Conservation (phyloP, 495 filamentous ascomycete genomes). For the Annulohypoxylon bovei region DNA sequence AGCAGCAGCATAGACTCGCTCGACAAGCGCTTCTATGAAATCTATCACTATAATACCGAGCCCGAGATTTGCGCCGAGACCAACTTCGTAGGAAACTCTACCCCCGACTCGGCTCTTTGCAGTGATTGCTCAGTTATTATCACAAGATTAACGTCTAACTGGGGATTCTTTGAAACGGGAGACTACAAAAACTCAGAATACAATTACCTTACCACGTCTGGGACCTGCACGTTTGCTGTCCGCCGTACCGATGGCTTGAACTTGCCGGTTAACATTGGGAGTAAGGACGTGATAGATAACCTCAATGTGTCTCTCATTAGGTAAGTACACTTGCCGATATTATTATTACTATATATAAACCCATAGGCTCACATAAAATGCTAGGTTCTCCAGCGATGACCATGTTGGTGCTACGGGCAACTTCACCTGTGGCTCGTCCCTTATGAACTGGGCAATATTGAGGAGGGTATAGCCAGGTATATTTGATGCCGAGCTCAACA, state of each 20-base stretch:
- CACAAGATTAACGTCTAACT: neutral
- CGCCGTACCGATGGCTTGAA: slow-evolving; percentile 20
- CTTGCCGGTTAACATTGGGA: slow-evolving; percentile 26
- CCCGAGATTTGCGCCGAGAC: slow-evolving; percentile 39
- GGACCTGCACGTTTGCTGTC: slow-evolving; percentile 37
- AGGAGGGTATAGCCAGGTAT: neutral
- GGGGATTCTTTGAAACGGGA: slow-evolving; percentile 32
- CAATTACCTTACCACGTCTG: slow-evolving; percentile 17
- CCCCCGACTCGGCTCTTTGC: slow-evolving; percentile 19
- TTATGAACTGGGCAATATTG: slow-evolving; percentile 30
- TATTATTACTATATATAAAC: neutral
- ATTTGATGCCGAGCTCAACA: neutral
- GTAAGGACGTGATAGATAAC: slow-evolving; percentile 33
- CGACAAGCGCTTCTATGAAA: slow-evolving; percentile 26
- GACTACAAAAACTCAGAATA: slow-evolving; percentile 10
- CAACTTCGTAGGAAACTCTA: slow-evolving; percentile 23
- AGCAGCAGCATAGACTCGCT: neutral
- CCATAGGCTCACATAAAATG: neutral
- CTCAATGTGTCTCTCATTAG: slow-evolving; percentile 21
- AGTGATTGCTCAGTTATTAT: slow-evolving; percentile 30
- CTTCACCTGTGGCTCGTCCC: slow-evolving; percentile 22
- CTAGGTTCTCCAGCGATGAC: slow-evolving; percentile 14
- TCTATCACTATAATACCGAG: slow-evolving; percentile 16
- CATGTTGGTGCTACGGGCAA: slow-evolving; percentile 28
- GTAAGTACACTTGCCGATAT: neutral